Evolutionary conservation across 305 asterid species (phyloP).

Genomic region (Fraxinus ornus): DNA sequence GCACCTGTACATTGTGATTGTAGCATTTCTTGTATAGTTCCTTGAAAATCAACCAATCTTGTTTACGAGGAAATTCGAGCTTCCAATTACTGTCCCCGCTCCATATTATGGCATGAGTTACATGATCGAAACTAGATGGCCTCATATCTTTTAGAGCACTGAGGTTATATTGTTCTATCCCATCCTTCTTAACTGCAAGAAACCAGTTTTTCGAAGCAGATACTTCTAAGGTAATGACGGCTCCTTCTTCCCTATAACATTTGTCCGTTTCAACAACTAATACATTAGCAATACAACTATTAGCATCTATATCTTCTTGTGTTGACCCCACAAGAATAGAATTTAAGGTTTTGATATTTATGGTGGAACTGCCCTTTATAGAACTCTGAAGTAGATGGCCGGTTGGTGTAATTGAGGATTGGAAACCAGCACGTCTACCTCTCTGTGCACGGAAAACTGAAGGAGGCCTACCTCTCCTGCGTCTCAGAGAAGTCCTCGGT

Average conservation of each 20-base stretch:
- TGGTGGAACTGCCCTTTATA: constrained; percentile 24
- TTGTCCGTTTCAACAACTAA: background rate
- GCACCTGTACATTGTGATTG: constrained; percentile 47
- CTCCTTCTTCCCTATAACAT: background rate
- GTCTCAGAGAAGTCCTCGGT: constrained; percentile 62
- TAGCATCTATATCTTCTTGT: background rate
- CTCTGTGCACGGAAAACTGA: constrained; percentile 42
- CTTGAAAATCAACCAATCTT: constrained; percentile 78
- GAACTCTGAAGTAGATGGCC: constrained; percentile 44
- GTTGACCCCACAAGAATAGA: constrained; percentile 20
- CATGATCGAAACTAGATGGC: constrained; percentile 61
- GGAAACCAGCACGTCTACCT: constrained; percentile 38
- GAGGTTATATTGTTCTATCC: constrained; percentile 43
- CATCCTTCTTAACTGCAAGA: constrained; percentile 55
- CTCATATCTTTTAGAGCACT: constrained; percentile 63
- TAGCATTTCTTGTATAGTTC: constrained; percentile 80
- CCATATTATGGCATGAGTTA: constrained; percentile 73
- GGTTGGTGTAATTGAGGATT: constrained; percentile 31
- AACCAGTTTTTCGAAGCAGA: constrained; percentile 50
- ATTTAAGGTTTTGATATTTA: constrained; percentile 38
- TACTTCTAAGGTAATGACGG: background rate
- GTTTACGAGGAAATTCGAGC: constrained; percentile 75
- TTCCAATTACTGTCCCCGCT: constrained; percentile 51
- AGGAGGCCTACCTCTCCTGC: constrained; percentile 57
- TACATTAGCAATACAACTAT: constrained; percentile 41